Base-by-base conservation (phyloP, 768 basidiomycete genomes). In the Lactarius vividus region DNA sequence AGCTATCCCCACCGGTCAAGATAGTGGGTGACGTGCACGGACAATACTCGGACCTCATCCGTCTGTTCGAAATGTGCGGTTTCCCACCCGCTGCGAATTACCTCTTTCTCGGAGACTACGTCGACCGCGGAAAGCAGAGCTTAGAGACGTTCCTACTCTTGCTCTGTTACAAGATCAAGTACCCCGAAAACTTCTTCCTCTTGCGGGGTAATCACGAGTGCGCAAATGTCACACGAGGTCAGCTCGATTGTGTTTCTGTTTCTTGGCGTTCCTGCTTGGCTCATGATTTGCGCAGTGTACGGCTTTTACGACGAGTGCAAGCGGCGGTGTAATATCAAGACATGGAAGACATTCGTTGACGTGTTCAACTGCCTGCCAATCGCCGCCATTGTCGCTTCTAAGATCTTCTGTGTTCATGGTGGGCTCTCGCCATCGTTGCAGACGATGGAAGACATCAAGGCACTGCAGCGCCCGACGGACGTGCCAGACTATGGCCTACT, bases 271-370 rank as follows among this genome's bases (percentile, higher is more conserved):
- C 56, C 57, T 54, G 44, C 53, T 46, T 59, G 42, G 39, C 64
- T 67, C 16, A 66, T 57, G 60, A 56, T 68, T 56, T 59, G 62
- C 35, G 39, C 74, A 98, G 97, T 98, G 26, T 99, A 99, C 73
- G 97, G 97, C 31, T 99, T 99, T 80, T 99, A 99, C 77, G 97
- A 98, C 79, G 97, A 99, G 79, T 99, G 97, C 83, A 99, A 99
- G 80, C 89, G 97, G 74, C 87, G 97, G 70, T 97, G 95, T 83
- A 98, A 96, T 77, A 94, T 98, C 83, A 99, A 98, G 81, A 96
- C 93, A 31, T 99, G 97, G 97, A 98, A 96, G 80, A 96, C 94
- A 2, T 98, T 99, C 77, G 93, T 98, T 76, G 97, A 99, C 79
- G 96, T 98, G 65, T 99, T 99, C 85, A 98, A 99, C 78, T 96